Evolutionary conservation across 176 grass and related monocot genomes (phyloP).

Genomic region (Guadua angustifolia): DNA sequence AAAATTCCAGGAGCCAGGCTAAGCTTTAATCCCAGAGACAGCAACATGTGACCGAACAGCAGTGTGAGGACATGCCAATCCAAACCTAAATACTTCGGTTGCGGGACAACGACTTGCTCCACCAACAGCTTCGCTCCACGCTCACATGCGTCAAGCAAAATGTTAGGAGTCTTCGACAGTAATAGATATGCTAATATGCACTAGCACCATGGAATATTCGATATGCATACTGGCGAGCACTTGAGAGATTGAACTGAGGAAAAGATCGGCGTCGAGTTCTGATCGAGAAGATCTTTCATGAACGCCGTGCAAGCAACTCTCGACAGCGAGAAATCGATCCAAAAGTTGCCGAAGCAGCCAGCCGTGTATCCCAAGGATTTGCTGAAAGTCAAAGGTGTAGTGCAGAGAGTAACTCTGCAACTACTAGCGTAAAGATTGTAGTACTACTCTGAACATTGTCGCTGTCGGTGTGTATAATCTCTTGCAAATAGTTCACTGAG

Average conservation of each 20-base stretch:
- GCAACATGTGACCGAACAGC: conserved; percentile 27
- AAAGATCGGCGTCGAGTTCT: not conserved
- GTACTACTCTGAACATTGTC: not conserved
- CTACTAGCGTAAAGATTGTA: not conserved
- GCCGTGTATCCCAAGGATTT: too few relatives aligned
- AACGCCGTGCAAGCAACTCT: conserved; percentile 19
- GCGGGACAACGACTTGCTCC: not conserved
- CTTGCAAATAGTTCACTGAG: not conserved
- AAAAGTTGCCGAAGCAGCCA: too few relatives aligned
- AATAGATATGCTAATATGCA: not conserved
- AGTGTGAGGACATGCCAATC: not conserved
- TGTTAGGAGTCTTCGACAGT: not conserved
- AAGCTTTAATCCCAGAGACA: not conserved
- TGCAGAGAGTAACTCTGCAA: not conserved
- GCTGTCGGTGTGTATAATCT: not conserved
- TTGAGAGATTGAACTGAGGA: too few relatives aligned
- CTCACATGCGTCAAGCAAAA: not conserved
- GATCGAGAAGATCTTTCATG: conserved; percentile 1
- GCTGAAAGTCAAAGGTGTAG: too few relatives aligned
- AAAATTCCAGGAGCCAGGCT: not conserved
- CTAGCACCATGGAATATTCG: not conserved
- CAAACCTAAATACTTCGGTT: not conserved
- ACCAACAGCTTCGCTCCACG: conserved; percentile 16
- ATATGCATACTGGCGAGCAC: not conserved
- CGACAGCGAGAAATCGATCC: not conserved